Evolutionary conservation across 495 filamentous ascomycete species (phyloP).

Genomic region (Penicillium salamii): DNA sequence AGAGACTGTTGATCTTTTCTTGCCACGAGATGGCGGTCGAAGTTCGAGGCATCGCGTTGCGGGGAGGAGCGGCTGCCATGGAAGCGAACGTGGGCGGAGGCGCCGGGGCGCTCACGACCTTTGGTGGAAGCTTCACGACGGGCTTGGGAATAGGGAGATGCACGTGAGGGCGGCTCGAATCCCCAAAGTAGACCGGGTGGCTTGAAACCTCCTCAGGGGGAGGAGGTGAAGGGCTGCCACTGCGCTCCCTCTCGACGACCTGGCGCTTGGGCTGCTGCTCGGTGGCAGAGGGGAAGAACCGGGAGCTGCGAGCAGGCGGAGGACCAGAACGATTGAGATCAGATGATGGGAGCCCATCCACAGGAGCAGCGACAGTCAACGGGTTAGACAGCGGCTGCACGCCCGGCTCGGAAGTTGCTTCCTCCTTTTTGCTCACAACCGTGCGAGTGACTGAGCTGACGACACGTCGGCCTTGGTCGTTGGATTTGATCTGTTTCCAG

Average conservation of each 20-base stretch:
- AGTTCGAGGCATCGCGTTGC: conserved; percentile 9
- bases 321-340: conserved; percentile 36
- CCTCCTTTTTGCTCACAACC: conserved; percentile 24
- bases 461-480: conserved; percentile 39
- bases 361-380: conserved; percentile 27
- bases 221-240: conserved; percentile 59
- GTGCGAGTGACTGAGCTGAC: conserved; percentile 30
- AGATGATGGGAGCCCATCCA: conserved; percentile 30
- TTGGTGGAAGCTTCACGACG: conserved; percentile 69
- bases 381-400: conserved; percentile 23
- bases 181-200: conserved; percentile 70
- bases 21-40: conserved; percentile 59
- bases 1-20: conserved; percentile 68
- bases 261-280: conserved; percentile 38
- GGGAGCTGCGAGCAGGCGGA: conserved; percentile 52
- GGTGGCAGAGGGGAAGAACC: conserved; percentile 65
- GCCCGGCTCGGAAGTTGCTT: conserved; percentile 11
- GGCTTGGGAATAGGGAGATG: conserved; percentile 65
- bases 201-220: conserved; percentile 64
- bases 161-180: conserved; percentile 62
- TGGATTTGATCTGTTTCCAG: conserved; percentile 53
- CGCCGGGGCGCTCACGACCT: conserved; percentile 39
- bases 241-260: conserved; percentile 29
- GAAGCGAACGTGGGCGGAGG: conserved; percentile 54
- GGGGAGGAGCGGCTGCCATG: conserved; percentile 47